Conservation (phyloP, 208 protist genomes). For the Trypanosoma cruzi region DNA sequence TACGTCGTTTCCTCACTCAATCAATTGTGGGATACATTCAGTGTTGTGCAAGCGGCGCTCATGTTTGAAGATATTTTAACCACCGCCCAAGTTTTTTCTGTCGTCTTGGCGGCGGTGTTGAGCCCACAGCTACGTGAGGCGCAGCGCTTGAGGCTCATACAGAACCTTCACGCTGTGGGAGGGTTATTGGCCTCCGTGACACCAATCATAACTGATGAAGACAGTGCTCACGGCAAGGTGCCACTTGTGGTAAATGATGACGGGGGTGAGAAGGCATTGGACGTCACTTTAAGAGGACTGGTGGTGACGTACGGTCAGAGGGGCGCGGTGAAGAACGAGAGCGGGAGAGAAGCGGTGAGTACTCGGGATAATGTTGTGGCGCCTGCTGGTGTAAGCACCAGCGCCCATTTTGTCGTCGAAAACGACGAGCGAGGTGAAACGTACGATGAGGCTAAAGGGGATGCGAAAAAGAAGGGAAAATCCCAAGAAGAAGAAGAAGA, state of each 20-base stretch:
- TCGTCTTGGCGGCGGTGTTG: constrained; percentile 57
- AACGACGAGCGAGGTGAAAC: neutral
- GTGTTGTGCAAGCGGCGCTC: constrained; percentile 62
- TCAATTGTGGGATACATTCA: constrained; percentile 63
- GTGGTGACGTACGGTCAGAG: neutral
- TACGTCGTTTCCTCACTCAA: constrained; percentile 72
- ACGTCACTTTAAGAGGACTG: constrained; percentile 1
- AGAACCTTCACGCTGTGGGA: constrained; percentile 29
- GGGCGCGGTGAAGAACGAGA: neutral
- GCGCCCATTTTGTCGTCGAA: neutral
- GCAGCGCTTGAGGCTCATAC: constrained; percentile 38
- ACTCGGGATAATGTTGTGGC: neutral
- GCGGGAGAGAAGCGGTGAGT: neutral
- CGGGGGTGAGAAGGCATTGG: neutral
- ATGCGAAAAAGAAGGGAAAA: neutral
- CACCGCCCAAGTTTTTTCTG: constrained; percentile 33
- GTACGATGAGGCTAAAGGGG: neutral
- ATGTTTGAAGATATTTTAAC: constrained; percentile 26
- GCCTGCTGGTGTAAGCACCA: neutral
- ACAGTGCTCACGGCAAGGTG: neutral
- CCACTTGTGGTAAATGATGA: neutral
- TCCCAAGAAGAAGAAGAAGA: neutral
- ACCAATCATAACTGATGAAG: neutral
- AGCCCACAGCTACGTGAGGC: constrained; percentile 40
- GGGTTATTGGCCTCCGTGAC: neutral